Conservation (phyloP, 192 early-diverging fungal species). For the Geranomyces michiganensis region DNA sequence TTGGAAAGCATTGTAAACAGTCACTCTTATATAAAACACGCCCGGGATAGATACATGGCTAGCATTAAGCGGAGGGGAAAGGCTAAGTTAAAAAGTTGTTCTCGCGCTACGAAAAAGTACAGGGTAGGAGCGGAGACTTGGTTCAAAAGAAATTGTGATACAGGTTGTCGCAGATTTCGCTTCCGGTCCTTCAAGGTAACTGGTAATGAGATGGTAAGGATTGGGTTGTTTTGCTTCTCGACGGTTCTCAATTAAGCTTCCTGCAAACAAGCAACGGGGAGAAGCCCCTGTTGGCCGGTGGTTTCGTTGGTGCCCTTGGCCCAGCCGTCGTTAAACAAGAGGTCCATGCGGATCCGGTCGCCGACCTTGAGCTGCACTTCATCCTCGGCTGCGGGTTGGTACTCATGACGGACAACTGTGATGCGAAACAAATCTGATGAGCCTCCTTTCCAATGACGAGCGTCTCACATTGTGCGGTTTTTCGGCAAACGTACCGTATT, state of each 20-base stretch:
- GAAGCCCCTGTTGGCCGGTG: conserved; percentile 35
- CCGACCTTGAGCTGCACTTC: conserved; percentile 34
- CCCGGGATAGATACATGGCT: too few species aligned
- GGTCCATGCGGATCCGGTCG: conserved; percentile 34
- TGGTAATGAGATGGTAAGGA: too few species aligned
- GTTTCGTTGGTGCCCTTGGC: conserved; percentile 44
- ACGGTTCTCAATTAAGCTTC: conserved; percentile 13
- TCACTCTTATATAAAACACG: too few species aligned
- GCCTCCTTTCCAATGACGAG: neutral
- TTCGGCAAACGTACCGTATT: conserved; percentile 34
- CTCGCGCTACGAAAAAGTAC: too few species aligned
- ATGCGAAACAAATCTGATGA: neutral
- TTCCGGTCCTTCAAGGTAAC: too few species aligned
- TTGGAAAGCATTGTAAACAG: too few species aligned
- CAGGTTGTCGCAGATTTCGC: too few species aligned
- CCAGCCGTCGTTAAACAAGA: conserved; percentile 46
- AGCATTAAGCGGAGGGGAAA: too few species aligned
- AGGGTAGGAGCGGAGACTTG: too few species aligned
- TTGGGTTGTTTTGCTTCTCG: too few species aligned
- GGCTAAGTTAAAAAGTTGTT: too few species aligned
- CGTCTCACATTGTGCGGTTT: neutral
- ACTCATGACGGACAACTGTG: conserved; percentile 32
- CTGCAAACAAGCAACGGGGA: conserved; percentile 41
- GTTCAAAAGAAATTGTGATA: too few species aligned
- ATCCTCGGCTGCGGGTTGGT: conserved; percentile 37